Conservation (phyloP, 257 asterid genomes). For the Apocynum venetum region DNA sequence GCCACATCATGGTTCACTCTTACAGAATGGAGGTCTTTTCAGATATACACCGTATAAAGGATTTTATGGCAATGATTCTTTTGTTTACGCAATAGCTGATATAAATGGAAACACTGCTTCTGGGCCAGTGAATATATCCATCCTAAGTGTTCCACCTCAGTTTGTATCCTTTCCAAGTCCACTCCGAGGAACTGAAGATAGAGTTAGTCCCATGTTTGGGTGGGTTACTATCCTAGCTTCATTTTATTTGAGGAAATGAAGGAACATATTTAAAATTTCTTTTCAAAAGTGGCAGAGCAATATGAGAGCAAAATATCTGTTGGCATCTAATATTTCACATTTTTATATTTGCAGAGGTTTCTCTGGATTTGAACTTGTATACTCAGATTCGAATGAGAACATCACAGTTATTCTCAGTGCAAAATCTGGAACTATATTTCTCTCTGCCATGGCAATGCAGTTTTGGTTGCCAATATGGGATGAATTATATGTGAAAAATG, state of each 20-base stretch:
- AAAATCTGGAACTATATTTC: constrained; percentile 44
- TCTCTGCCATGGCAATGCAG: constrained; percentile 62
- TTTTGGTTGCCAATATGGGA: constrained; percentile 61
- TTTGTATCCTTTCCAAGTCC: constrained; percentile 57
- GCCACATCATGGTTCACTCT: constrained; percentile 79
- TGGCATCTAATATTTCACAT: background rate
- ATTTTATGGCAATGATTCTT: constrained; percentile 68
- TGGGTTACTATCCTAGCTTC: constrained; percentile 22
- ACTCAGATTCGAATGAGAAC: constrained; percentile 61
- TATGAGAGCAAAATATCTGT: background rate
- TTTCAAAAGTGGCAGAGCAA: background rate
- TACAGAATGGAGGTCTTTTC: constrained; percentile 51
- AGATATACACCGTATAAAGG: constrained; percentile 80
- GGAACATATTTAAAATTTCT: background rate
- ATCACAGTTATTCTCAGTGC: constrained; percentile 57
- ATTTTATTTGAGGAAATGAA: background rate
- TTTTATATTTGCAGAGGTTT: constrained; percentile 61
- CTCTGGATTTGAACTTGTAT: constrained; percentile 62
- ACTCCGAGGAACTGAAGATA: constrained; percentile 70
- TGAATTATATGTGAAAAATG: constrained; percentile 33
- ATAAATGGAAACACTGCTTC: constrained; percentile 71
- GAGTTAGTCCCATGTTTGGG: constrained; percentile 72
- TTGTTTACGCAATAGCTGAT: constrained; percentile 58
- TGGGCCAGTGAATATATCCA: constrained; percentile 52
- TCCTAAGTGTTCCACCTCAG: constrained; percentile 79